Evolutionary conservation across 192 early-diverging fungal species (phyloP), one percentile per base, ranked within the genome.

Genomic region (Cetraspora pellucida): DNA sequence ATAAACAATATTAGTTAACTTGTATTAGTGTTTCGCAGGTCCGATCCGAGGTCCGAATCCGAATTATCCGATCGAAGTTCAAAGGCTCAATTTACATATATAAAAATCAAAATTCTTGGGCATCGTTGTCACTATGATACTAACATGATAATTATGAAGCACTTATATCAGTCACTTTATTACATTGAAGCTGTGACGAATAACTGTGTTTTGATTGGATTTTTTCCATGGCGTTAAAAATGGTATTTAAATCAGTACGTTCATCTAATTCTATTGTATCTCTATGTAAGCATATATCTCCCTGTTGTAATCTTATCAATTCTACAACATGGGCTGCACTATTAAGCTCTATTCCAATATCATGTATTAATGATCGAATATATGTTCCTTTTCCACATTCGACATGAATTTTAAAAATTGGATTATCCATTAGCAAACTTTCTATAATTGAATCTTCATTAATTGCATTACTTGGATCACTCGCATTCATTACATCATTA

Each of bases 311-410:
- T 55, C 93, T 72, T 43, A 88, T 72, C 17, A 94, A 82, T 43
- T 83, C 86, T 5, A 85, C 81, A 89, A 93, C 91, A 44, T 87
- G 83, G 0, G 89, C 93, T 0, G 79, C 84, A 14, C 85, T 87
- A 10, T 87, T 89, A 28, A 93, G 61, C 0, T 60, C 57, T 21
- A 78, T 55, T 10, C 89, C 91, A 47, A 94, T 64, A 59, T 94
- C 92, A 65, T 91, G 74, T n/a, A 94, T 82, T 30, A 94, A 77
- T 50, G 89, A 90, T 9, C 93, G 82, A 61, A 94, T 86, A 81
- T 94, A 94, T 14, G 90, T 89, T 27, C 93, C 93, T 37, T 91
- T 87, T 37, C 89, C 86, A 68, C 90, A 88, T 44, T 82, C 75
- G 1, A 94, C 85, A n/a, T 81, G 58, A 30, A 93, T 78, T 77